phyloP scores from a whole-genome alignment of 1,139 yeast genomes.

The Wickerhamiella pararugosa region DNA sequence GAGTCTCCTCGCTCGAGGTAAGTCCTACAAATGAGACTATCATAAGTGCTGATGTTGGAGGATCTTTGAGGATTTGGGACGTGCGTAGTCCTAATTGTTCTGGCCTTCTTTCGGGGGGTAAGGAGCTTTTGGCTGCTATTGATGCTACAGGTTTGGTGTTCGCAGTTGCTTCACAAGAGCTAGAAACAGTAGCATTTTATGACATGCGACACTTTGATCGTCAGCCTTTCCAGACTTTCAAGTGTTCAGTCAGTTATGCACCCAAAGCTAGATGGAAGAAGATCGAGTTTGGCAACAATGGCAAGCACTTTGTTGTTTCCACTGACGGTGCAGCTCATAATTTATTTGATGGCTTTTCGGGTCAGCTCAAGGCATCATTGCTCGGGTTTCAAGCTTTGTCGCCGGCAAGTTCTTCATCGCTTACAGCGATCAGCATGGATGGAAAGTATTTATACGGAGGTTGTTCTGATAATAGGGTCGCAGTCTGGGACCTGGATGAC shows the following conservation, averaged over 20 bases:
- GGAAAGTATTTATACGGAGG: conserved; percentile 57
- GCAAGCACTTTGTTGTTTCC: conserved; percentile 53
- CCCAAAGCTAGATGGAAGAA: conserved; percentile 39
- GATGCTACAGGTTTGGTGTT: conserved; percentile 78
- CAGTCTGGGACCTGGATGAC: conserved; percentile 40
- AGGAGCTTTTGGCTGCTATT: conserved; percentile 35
- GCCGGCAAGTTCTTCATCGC: conserved; percentile 15
- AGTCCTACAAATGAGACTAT: conserved; percentile 59
- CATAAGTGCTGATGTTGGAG: conserved; percentile 57
- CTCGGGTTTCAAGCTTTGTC: conserved; percentile 32
- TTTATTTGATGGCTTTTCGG: conserved; percentile 52
- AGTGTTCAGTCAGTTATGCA: conserved; percentile 22
- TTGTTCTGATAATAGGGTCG: conserved; percentile 40
- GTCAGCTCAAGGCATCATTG: conserved; percentile 40
- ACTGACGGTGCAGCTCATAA: conserved; percentile 42
- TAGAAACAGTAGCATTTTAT: conserved; percentile 41
- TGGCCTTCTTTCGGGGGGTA: conserved; percentile 34
- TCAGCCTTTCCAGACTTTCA: conserved; percentile 36
- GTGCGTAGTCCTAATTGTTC: conserved; percentile 33
- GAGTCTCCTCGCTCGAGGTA: conserved; percentile 58
- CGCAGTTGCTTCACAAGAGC: conserved; percentile 45
- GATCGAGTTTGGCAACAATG: conserved; percentile 73
- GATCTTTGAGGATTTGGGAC: conserved; percentile 82
- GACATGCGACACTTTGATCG: conserved; percentile 43
- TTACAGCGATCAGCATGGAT: conserved; percentile 68